Conservation (phyloP, 2,329 filamentous ascomycete species). For the Fusarium algeriense region DNA sequence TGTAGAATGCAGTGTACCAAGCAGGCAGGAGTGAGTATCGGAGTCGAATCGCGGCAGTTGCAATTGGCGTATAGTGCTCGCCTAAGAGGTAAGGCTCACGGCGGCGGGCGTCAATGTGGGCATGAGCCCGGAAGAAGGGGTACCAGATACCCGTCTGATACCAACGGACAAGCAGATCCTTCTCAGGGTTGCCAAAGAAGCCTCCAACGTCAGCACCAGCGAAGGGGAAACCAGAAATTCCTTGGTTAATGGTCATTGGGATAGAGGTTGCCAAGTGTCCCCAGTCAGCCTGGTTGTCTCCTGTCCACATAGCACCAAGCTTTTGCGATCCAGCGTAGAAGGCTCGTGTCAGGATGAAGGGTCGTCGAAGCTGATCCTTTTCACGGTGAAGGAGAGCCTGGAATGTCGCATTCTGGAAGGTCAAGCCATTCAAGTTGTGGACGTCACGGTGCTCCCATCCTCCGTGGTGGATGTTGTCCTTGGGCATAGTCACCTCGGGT, state of each 20-base stretch:
- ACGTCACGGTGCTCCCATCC: constrained; percentile 97
- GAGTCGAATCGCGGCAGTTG: constrained; percentile 87
- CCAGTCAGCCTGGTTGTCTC: constrained; percentile 96
- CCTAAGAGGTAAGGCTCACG: constrained; percentile 92
- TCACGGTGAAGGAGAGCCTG: constrained; percentile 86
- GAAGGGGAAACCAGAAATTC: constrained; percentile 93
- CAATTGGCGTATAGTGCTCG: constrained; percentile 86
- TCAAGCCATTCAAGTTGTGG: constrained; percentile 96
- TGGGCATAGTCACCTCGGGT: constrained; percentile 98
- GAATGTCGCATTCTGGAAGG: constrained; percentile 94
- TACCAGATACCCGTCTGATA: constrained; percentile 98
- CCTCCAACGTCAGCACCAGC: constrained; percentile 95
- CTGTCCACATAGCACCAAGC: constrained; percentile 97
- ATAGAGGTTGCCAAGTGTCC: constrained; percentile 88
- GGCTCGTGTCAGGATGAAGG: constrained; percentile 91
- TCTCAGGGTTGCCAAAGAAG: constrained; percentile 97
- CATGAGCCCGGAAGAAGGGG: constrained; percentile 97
- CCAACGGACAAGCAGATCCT: constrained; percentile 92
- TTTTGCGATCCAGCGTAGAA: constrained; percentile 94
- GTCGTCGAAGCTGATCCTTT: constrained; percentile 85
- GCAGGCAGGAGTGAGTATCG: constrained; percentile 90
- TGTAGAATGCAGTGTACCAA: constrained; percentile 98
- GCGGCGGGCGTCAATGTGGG: constrained; percentile 94
- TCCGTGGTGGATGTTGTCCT: constrained; percentile 92
- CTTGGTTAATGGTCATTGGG: constrained; percentile 93